Base-by-base conservation (phyloP, 306 rosid species). In the Prunus mongolica region DNA sequence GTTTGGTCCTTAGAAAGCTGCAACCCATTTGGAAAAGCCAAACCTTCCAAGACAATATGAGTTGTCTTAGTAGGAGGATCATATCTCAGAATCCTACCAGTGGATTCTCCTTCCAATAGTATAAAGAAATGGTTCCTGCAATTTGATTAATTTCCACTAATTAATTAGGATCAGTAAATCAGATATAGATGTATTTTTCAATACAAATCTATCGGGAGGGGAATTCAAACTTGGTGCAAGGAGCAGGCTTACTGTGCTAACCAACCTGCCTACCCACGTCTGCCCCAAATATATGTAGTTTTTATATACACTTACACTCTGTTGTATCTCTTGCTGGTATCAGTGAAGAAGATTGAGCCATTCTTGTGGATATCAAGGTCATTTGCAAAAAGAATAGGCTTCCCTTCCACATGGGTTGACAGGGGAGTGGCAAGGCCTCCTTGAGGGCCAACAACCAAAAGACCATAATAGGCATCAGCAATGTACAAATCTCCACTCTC, bases 21-120 rank as follows among this genome's bases (percentile, higher is more conserved):
- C 5, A 95, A 87, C 9, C 98, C 98, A 51, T 95, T 95, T 18
- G 98, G 97, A 78, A 92, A 95, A 73, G 97, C 97, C 85, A 95
- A 91, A 6, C 97, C 96, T 60, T 90, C 92, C 82, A 95, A 82
- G 11, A 95, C 94, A 83, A 90, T 84, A 61, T 86, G 91, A 14
- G 97, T 95, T 72, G 90, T 83, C 88, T 90, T 88, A 18, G 97
- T 92, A 4, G 88, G 85, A 75, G 97, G 98, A 58, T 95, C 98
- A 78, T 92, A 95, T 83, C 97, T 88, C 0, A 89, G 86, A 72
- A 92, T 96, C 86, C 99, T 89, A 11, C 97, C 97, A 0, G 96
- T 90, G 52, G 97, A 82, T 87, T 95, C 97, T 73, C 97, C 99
- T 92, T 95, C 97, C 81, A 95, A 81, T 67, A 95, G 70, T 57